phyloP scores from a whole-genome alignment of 2,329 filamentous ascomycete species.

The Colletotrichum sp. region DNA sequence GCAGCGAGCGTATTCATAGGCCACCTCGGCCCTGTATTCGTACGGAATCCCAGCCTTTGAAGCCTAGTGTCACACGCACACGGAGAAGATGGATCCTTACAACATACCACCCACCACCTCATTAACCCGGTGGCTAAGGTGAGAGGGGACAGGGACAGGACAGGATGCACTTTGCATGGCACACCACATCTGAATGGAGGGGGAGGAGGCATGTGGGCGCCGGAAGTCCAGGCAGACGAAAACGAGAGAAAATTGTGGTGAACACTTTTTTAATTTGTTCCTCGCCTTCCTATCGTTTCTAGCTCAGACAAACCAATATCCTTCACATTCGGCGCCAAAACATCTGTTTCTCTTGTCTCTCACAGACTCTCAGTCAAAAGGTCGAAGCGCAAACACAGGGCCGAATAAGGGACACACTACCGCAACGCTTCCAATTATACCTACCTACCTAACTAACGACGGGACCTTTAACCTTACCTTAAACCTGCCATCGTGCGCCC shows the following conservation, averaged over 20 bases:
- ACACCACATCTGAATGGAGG: background rate
- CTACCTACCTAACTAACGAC: background rate
- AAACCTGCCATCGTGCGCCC: conserved; percentile 3
- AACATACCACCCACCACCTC: background rate
- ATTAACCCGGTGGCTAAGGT: conserved; percentile 6
- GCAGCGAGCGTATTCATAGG: background rate
- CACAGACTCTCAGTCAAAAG: background rate
- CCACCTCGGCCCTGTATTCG: background rate
- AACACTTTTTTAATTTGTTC: background rate
- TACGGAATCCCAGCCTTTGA: background rate
- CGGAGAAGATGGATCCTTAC: background rate
- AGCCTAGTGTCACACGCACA: background rate
- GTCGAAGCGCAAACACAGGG: background rate
- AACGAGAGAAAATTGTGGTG: background rate
- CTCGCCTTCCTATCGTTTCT: background rate
- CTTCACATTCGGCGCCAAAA: background rate
- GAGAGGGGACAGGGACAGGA: background rate
- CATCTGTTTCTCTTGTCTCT: background rate
- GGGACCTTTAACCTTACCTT: background rate
- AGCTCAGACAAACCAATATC: background rate
- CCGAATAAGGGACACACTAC: background rate
- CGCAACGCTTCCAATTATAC: background rate
- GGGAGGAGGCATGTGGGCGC: background rate
- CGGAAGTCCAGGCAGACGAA: background rate
- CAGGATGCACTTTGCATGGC: background rate